phyloP scores from a whole-genome alignment of 345 rosid species.

The Lepidium didymum region DNA sequence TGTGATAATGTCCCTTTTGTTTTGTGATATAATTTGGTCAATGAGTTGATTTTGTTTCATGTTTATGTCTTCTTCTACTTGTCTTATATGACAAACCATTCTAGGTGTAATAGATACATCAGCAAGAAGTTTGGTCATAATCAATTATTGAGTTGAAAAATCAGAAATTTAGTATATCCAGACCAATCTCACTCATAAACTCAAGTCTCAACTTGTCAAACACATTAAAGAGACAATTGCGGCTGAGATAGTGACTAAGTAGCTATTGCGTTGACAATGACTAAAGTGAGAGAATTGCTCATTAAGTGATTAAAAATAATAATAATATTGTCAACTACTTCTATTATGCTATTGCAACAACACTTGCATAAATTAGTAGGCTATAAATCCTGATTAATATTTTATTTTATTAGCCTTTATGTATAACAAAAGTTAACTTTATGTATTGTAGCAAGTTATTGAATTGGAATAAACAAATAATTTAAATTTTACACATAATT shows the following conservation, averaged over 20 bases:
- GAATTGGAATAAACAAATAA: too few species aligned
- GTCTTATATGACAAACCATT: neutral
- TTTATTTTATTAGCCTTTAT: too few species aligned
- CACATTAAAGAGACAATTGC: neutral
- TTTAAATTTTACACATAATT: too few species aligned
- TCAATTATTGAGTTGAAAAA: neutral
- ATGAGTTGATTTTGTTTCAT: conserved; percentile 16
- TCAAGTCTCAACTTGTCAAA: neutral
- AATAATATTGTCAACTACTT: too few species aligned
- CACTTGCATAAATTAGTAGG: neutral
- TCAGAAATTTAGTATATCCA: neutral
- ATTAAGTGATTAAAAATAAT: neutral
- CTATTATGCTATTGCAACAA: neutral
- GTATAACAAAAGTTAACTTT: too few species aligned
- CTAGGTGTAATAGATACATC: neutral
- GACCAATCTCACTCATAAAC: neutral
- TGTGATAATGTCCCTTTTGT: conserved; percentile 8
- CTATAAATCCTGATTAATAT: too few species aligned
- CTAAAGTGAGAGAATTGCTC: neutral
- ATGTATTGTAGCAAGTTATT: too few species aligned
- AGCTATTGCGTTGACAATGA: conserved; percentile 6
- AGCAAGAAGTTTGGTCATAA: neutral
- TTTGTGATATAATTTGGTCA: conserved; percentile 13
- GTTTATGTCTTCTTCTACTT: conserved; percentile 1
- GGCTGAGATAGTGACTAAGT: conserved; percentile 5